Evolutionary conservation across 148 eudicot species (phyloP).

Genomic region (Rhododendron griersonianum): DNA sequence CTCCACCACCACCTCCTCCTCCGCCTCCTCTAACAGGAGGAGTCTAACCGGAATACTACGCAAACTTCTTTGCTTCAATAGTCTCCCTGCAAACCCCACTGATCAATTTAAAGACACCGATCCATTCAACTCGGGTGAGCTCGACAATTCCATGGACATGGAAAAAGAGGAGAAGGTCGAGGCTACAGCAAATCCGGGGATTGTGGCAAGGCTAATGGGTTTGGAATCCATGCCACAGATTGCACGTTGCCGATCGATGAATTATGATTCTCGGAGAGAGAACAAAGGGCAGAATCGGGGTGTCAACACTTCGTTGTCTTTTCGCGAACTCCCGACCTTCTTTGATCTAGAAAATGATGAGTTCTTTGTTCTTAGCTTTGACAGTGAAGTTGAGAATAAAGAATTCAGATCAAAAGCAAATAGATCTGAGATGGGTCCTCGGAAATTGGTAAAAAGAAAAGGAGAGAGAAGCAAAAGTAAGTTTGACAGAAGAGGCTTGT

Average conservation of each 20-base stretch:
- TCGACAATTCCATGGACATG: background rate
- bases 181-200: constrained; percentile 31
- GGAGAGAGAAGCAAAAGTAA: background rate
- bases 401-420: constrained; percentile 19
- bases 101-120: constrained; percentile 23
- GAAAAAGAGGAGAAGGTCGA: constrained; percentile 15
- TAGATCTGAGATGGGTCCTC: constrained; percentile 23
- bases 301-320: constrained; percentile 42
- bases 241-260: constrained; percentile 34
- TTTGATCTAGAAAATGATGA: constrained; percentile 42
- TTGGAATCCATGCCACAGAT: constrained; percentile 53
- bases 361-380: constrained; percentile 65
- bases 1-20: constrained; percentile 3
- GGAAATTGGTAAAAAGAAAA: constrained; percentile 15
- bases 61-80: constrained; percentile 44
- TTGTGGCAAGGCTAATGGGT: constrained; percentile 85
- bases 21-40: background rate
- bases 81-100: constrained; percentile 46
- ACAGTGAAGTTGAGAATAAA: background rate
- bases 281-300: constrained; percentile 29
- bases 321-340: constrained; percentile 34
- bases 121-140: constrained; percentile 13
- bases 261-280: constrained; percentile 26
- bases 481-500: background rate
- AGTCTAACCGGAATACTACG: constrained; percentile 42